Evolutionary conservation across 768 basidiomycete species (phyloP).

Genomic region (Amanita exitialis): DNA sequence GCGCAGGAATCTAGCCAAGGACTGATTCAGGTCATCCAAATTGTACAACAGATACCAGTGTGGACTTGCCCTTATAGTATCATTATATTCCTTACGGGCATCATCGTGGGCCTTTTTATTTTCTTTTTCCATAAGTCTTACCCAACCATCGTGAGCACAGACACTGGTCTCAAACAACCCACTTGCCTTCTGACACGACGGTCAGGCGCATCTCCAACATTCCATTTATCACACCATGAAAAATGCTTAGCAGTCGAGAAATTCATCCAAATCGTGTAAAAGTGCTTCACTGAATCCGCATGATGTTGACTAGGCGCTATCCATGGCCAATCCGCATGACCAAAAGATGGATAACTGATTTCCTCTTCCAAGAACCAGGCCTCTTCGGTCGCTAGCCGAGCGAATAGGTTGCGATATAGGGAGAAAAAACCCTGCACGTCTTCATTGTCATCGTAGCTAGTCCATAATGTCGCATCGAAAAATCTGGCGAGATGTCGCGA

Average conservation of each 20-base stretch:
- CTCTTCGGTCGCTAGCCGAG: conserved; percentile 78
- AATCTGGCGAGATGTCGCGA: conserved; percentile 76
- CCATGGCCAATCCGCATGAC: conserved; percentile 71
- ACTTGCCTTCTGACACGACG: conserved; percentile 66
- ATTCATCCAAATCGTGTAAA: conserved; percentile 82
- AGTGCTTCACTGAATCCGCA: conserved; percentile 50
- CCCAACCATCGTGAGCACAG: background rate
- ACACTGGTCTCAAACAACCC: background rate
- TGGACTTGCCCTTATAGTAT: conserved; percentile 66
- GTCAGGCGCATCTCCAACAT: conserved; percentile 77
- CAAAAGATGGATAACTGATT: conserved; percentile 72
- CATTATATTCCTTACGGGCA: conserved; percentile 85
- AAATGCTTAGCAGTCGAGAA: conserved; percentile 88
- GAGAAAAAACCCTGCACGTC: conserved; percentile 84
- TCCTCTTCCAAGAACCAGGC: conserved; percentile 25
- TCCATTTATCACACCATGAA: conserved; percentile 80
- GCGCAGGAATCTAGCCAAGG: conserved; percentile 62
- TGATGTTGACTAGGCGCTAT: conserved; percentile 32
- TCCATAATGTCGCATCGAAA: conserved; percentile 65
- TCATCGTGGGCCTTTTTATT: conserved; percentile 90
- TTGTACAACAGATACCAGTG: background rate
- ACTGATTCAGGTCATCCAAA: conserved; percentile 27
- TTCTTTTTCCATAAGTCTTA: conserved; percentile 87
- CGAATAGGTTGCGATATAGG: conserved; percentile 82
- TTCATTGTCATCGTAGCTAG: conserved; percentile 50